A percentile compares a stretch with the other conserved stretches of the same genome.
Evolutionary conservation across 1,284 basidiomycete genomes (phyloP).

Genomic region (Ganoderma meredithae): DNA sequence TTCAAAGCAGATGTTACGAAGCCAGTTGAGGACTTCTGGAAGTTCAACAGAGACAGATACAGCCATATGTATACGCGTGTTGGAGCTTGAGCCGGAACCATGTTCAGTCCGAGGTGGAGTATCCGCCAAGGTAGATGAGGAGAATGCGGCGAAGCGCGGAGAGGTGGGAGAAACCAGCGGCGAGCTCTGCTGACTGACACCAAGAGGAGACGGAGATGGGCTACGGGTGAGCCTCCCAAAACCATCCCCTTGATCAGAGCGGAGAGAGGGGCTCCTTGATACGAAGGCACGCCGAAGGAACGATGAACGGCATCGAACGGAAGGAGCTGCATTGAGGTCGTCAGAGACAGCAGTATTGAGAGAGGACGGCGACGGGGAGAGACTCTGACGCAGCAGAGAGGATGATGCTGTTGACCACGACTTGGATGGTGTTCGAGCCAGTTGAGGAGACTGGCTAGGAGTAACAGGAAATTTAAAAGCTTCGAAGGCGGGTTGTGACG

Average conservation of each 20-base stretch:
- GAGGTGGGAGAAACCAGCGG: conserved; percentile 7
- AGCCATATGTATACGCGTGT: background rate
- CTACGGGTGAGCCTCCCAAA: background rate
- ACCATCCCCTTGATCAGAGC: conserved; percentile 9
- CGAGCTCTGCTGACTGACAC: background rate
- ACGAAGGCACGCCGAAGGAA: conserved; percentile 16
- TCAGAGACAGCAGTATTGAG: conserved; percentile 22
- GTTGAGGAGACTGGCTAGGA: conserved; percentile 10
- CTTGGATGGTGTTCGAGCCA: conserved; percentile 18
- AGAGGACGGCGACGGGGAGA: conserved; percentile 31
- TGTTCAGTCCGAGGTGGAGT: conserved; percentile 4
- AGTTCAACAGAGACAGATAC: conserved; percentile 33
- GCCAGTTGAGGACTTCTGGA: conserved; percentile 55
- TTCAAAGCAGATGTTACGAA: conserved; percentile 61
- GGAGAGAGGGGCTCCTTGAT: conserved; percentile 21
- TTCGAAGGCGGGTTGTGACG: conserved; percentile 16
- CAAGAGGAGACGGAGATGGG: conserved; percentile 9
- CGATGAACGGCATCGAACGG: conserved; percentile 26
- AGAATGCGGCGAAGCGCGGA: conserved; percentile 6
- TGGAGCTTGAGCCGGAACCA: conserved; percentile 20
- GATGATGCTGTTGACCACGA: conserved; percentile 33
- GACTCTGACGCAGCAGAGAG: conserved; percentile 23
- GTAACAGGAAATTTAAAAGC: conserved; percentile 8
- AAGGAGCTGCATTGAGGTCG: conserved; percentile 21
- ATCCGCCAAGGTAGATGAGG: conserved; percentile 3